Evolutionary conservation across 2,329 filamentous ascomycete genomes (phyloP).

Genomic region (Periconia sp.): DNA sequence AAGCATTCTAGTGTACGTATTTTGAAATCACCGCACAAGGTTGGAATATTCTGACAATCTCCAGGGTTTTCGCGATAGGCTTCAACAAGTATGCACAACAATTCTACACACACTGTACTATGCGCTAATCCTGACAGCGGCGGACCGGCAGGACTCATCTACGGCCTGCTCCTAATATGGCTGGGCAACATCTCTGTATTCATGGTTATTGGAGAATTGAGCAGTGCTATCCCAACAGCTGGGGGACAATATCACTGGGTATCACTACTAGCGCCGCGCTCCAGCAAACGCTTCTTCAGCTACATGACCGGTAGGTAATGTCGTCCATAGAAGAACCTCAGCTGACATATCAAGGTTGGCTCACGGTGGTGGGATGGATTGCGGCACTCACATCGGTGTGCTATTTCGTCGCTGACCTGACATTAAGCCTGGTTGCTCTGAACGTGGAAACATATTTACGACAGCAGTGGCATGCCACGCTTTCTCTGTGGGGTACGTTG

Average conservation of each 20-base stretch:
- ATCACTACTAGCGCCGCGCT: constrained; percentile 46
- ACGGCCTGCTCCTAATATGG: constrained; percentile 42
- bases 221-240: constrained; percentile 41
- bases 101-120: not conserved
- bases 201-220: constrained; percentile 39
- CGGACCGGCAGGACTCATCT: constrained; percentile 40
- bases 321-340: not conserved
- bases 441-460: constrained; percentile 41
- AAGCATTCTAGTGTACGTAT: constrained; percentile 38
- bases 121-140: constrained; percentile 22
- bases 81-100: constrained; percentile 33
- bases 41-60: not conserved
- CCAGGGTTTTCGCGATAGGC: constrained; percentile 37
- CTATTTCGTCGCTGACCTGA: constrained; percentile 39
- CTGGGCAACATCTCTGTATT: constrained; percentile 42
- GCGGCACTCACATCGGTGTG: constrained; percentile 40
- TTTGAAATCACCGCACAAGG: not conserved
- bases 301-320: constrained; percentile 43
- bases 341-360: constrained; percentile 39
- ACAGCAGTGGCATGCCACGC: constrained; percentile 53
- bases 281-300: constrained; percentile 47
- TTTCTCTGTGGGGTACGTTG: constrained; percentile 51
- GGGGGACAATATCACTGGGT: constrained; percentile 48
- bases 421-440: constrained; percentile 39
- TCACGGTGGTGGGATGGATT: constrained; percentile 49